Conservation (phyloP, 2,329 filamentous ascomycete genomes). For the Ilyonectria destructans region DNA sequence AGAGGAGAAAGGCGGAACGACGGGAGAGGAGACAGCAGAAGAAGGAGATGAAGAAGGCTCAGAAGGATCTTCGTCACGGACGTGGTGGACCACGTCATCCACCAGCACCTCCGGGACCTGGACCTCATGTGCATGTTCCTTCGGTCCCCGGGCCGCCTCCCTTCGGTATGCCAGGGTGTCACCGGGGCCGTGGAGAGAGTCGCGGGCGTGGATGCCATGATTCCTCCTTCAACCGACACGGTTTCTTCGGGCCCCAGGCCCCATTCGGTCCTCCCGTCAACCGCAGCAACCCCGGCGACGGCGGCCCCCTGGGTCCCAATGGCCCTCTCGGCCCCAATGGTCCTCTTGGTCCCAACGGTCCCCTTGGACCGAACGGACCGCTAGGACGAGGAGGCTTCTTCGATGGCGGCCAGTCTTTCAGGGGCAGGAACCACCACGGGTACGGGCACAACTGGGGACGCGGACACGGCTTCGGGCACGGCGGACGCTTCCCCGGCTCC, state of each 20-base stretch:
- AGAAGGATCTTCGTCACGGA: constrained; percentile 51
- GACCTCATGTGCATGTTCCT: constrained; percentile 28
- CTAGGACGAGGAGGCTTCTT: constrained; percentile 31
- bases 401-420: constrained; percentile 22
- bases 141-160: constrained; percentile 17
- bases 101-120: constrained; percentile 12
- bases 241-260: constrained; percentile 35
- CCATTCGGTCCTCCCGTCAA: constrained; percentile 24
- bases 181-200: constrained; percentile 1
- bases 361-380: constrained; percentile 31
- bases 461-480: constrained; percentile 13
- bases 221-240: constrained; percentile 18
- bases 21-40: constrained; percentile 52
- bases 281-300: background rate
- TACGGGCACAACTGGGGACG: constrained; percentile 13
- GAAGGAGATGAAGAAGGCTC: constrained; percentile 51
- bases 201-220: constrained; percentile 32
- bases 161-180: background rate
- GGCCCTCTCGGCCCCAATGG: constrained; percentile 35
- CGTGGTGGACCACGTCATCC: constrained; percentile 25
- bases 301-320: constrained; percentile 32
- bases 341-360: constrained; percentile 30
- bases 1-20: constrained; percentile 52
- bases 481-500: constrained; percentile 49
- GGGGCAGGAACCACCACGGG: constrained; percentile 18